These are phyloP conservation scores for Guadua angustifolia DNA, from an alignment of 176 grass and related monocot species.

Conservation along the genomic window DNA sequence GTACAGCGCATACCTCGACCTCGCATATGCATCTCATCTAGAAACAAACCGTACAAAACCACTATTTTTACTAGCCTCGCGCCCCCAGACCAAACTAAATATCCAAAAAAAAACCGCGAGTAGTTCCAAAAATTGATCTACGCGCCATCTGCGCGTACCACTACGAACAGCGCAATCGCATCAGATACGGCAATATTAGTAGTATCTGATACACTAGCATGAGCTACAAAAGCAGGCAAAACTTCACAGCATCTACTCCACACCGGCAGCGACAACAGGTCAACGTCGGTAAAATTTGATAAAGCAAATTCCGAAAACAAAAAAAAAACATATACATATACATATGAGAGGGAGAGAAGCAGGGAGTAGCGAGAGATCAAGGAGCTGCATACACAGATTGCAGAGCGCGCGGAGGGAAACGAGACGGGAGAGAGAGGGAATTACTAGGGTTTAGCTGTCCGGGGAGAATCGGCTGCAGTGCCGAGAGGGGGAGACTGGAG, in stretches of 20 bases:
- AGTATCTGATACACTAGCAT: not conserved
- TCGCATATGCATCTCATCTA: not conserved
- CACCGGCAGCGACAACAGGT: not conserved
- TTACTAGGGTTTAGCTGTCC: not conserved
- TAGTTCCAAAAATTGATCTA: not conserved
- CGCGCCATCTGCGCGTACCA: not conserved
- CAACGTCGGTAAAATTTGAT: not conserved
- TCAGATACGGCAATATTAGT: not conserved
- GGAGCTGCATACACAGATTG: not conserved
- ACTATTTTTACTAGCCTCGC: too few species aligned
- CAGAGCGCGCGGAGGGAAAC: not conserved
- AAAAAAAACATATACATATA: too few species aligned
- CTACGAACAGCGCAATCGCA: not conserved
- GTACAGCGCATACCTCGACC: not conserved
- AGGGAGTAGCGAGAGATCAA: not conserved
- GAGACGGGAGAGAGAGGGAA: not conserved
- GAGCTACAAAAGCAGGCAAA: not conserved
- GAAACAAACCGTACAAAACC: not conserved
- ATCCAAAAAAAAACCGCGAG: not conserved
- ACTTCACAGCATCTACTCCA: not conserved
- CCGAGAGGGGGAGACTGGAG: not conserved
- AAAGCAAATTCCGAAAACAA: not conserved
- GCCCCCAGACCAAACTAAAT: not conserved
- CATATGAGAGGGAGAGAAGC: not conserved
- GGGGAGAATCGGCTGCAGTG: not conserved